Conservation (phyloP, 306 rosid genomes). For the Cajanus cajan region DNA sequence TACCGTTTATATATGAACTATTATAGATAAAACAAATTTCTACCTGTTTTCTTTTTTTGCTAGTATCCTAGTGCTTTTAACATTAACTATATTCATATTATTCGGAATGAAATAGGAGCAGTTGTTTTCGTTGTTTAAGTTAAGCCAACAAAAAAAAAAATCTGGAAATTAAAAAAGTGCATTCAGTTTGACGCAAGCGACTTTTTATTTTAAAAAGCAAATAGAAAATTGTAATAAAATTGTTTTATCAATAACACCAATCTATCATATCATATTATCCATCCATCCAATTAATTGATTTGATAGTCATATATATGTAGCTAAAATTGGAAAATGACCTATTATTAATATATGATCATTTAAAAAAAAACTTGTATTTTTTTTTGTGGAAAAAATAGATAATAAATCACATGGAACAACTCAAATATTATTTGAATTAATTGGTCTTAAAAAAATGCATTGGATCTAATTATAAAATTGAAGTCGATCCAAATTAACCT, state of each 20-base stretch:
- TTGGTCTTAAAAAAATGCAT: too few species aligned
- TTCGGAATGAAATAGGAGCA: not conserved
- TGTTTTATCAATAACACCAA: not conserved
- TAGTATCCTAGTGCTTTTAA: not conserved
- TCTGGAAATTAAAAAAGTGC: not conserved
- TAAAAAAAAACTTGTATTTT: too few species aligned
- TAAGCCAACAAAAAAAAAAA: not conserved
- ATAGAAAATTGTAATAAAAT: not conserved
- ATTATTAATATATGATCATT: too few species aligned
- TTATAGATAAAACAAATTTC: not conserved
- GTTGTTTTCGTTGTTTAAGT: not conserved
- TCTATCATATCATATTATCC: not conserved
- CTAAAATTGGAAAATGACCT: too few species aligned
- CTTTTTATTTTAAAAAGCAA: not conserved
- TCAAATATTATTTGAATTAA: too few species aligned
- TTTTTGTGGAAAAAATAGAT: too few species aligned
- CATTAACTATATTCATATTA: not conserved
- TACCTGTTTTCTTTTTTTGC: not conserved
- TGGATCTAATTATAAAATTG: too few species aligned
- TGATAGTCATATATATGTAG: not conserved
- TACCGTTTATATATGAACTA: too few species aligned
- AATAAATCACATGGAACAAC: too few species aligned
- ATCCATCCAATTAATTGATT: not conserved
- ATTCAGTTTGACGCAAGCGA: not conserved
- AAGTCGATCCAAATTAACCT: too few species aligned